A percentile compares a stretch with the other conserved stretches of the same genome.
phyloP scores from a whole-genome alignment of 2,329 filamentous ascomycete species.

The Arthrobotrys sinensis region DNA sequence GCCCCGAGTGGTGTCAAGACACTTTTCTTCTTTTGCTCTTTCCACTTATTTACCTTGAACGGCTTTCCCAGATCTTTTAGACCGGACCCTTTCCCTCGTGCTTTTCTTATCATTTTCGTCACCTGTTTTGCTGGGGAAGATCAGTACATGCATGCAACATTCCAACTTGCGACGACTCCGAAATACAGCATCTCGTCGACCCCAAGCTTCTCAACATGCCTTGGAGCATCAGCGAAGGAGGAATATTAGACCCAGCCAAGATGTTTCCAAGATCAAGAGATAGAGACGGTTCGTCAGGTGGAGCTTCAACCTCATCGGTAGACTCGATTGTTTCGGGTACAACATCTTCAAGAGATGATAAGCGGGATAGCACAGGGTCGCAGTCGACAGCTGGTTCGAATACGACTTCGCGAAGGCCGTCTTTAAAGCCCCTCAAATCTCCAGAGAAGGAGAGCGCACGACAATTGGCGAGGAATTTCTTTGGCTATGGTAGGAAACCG shows the following conservation, averaged over 20 bases:
- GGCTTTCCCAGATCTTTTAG: slow-evolving; percentile 31
- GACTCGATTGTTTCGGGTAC: slow-evolving; percentile 54
- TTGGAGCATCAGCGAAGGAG: slow-evolving; percentile 58
- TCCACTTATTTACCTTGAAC: slow-evolving; percentile 36
- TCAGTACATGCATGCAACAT: slow-evolving; percentile 49
- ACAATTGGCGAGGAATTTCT: slow-evolving; percentile 57
- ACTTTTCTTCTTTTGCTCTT: slow-evolving; percentile 42
- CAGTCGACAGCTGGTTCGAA: slow-evolving; percentile 55
- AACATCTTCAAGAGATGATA: slow-evolving; percentile 49
- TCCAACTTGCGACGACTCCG: slow-evolving; percentile 36
- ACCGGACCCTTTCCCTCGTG: slow-evolving; percentile 31
- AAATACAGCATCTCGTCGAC: slow-evolving; percentile 23
- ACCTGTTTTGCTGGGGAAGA: slow-evolving; percentile 26
- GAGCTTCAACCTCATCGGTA: slow-evolving; percentile 59
- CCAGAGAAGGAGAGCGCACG: slow-evolving; percentile 58
- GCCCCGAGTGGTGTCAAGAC: slow-evolving; percentile 43
- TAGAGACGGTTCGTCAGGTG: slow-evolving; percentile 60
- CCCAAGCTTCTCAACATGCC: slow-evolving; percentile 46
- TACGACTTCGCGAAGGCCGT: slow-evolving; percentile 49
- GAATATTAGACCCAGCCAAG: slow-evolving; percentile 53
- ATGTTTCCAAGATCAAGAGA: slow-evolving; percentile 56
- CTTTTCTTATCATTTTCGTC: slow-evolving; percentile 46
- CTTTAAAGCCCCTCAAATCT: slow-evolving; percentile 48
- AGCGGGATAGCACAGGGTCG: slow-evolving; percentile 59
- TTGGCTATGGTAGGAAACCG: slow-evolving; percentile 59